Conservation (phyloP, 2,329 filamentous ascomycete genomes). For the Microcyclosporella mali region DNA sequence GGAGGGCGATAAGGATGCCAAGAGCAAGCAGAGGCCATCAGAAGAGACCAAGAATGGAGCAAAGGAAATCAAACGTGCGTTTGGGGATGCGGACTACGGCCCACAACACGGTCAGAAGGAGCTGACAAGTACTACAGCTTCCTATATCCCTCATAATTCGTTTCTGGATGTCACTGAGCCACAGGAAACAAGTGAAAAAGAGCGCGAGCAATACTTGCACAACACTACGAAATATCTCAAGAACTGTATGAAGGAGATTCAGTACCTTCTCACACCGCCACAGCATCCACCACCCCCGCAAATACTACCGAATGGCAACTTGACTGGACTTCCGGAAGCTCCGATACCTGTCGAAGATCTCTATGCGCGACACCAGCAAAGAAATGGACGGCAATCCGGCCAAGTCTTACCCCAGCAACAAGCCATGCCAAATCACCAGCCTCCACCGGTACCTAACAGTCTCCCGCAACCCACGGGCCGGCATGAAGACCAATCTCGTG, state of each 20-base stretch:
- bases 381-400: conserved; percentile 29
- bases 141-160: conserved; percentile 43
- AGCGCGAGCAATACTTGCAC: conserved; percentile 54
- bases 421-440: conserved; percentile 57
- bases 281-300: conserved; percentile 54
- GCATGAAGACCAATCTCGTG: conserved; percentile 15
- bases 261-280: conserved; percentile 61
- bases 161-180: conserved; percentile 46
- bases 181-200: conserved; percentile 41
- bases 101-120: neutral
- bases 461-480: conserved; percentile 20
- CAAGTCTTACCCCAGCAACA: conserved; percentile 33
- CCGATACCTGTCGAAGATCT: conserved; percentile 54
- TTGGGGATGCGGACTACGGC: neutral
- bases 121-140: conserved; percentile 33
- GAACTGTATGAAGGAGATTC: conserved; percentile 62
- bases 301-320: conserved; percentile 30
- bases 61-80: conserved; percentile 21
- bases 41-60: conserved; percentile 16
- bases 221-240: conserved; percentile 58
- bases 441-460: conserved; percentile 35
- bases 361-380: conserved; percentile 52
- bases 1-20: conserved; percentile 23
- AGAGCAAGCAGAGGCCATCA: conserved; percentile 31
- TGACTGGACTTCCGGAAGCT: conserved; percentile 41